These are phyloP conservation scores for Verticillium longisporum DNA, from an alignment of 2,329 filamentous ascomycete genomes.

Conservation along the genomic window DNA sequence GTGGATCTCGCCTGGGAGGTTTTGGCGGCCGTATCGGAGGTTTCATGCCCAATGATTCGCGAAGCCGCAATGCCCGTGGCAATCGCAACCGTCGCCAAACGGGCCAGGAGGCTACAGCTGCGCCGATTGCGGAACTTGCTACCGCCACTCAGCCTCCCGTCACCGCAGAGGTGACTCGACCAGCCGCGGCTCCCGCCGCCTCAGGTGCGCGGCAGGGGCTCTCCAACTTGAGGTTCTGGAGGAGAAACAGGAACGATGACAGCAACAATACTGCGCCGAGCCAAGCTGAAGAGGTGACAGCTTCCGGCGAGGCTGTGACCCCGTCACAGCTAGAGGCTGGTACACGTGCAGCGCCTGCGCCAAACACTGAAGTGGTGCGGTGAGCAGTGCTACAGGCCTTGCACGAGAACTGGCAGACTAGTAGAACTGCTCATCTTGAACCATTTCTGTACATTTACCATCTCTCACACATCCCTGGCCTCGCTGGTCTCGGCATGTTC, in stretches of 20 bases:
- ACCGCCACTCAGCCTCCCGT: neutral
- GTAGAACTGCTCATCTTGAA: neutral
- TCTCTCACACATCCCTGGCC: neutral
- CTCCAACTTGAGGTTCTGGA: constrained; percentile 9
- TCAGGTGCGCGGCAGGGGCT: constrained; percentile 5
- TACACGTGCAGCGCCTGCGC: constrained; percentile 18
- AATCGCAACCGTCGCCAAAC: constrained; percentile 5
- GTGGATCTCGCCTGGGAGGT: constrained; percentile 13
- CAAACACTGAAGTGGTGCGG: neutral
- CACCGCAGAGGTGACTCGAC: neutral
- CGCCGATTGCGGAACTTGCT: neutral
- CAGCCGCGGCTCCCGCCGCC: neutral
- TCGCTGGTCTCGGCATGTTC: neutral
- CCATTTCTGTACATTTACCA: neutral
- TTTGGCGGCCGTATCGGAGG: constrained; percentile 8
- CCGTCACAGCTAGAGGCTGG: constrained; percentile 42
- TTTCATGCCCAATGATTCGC: constrained; percentile 1
- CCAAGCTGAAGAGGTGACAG: constrained; percentile 10
- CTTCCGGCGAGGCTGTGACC: constrained; percentile 25
- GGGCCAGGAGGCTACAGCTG: neutral
- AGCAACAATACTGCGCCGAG: constrained; percentile 4
- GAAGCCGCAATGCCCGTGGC: constrained; percentile 2
- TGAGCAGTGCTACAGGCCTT: neutral
- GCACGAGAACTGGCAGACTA: neutral
- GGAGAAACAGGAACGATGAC: constrained; percentile 14